These are phyloP conservation scores for Salix arbutifolia DNA, from an alignment of 345 rosid species.

Conservation along the genomic window DNA sequence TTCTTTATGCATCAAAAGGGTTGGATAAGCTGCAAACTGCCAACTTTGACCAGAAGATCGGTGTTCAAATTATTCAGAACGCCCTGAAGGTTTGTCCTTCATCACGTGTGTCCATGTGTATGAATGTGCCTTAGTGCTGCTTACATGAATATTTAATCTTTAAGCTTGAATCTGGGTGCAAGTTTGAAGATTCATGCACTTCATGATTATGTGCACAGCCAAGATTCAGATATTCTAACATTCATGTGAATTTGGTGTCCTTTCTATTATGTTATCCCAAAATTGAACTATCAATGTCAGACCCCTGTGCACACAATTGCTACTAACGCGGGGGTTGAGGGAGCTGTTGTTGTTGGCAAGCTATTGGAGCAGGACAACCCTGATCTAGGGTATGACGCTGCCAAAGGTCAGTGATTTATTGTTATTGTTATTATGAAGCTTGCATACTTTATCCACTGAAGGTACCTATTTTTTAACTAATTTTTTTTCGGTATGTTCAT, in stretches of 20 bases:
- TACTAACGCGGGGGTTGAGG: constrained; percentile 88
- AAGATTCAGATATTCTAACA: neutral
- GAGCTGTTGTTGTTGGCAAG: constrained; percentile 93
- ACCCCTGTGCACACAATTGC: constrained; percentile 82
- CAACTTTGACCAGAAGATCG: constrained; percentile 87
- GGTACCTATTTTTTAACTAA: neutral
- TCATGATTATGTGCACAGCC: neutral
- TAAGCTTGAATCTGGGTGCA: neutral
- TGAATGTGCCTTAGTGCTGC: neutral
- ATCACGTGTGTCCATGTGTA: neutral
- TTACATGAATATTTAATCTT: neutral
- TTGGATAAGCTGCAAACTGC: constrained; percentile 82
- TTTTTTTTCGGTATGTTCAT: neutral
- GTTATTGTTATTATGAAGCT: neutral
- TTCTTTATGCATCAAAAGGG: constrained; percentile 82
- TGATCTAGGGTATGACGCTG: constrained; percentile 95
- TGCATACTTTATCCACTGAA: neutral
- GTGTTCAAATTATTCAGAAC: constrained; percentile 93
- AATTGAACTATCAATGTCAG: constrained; percentile 31
- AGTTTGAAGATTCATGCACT: neutral
- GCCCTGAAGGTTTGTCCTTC: constrained; percentile 68
- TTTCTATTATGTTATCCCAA: neutral
- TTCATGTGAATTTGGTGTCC: neutral
- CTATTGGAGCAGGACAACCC: constrained; percentile 78
- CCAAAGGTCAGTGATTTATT: constrained; percentile 61